Base-by-base conservation (phyloP, 2,329 filamentous ascomycete species). In the Fusarium anguioides region DNA sequence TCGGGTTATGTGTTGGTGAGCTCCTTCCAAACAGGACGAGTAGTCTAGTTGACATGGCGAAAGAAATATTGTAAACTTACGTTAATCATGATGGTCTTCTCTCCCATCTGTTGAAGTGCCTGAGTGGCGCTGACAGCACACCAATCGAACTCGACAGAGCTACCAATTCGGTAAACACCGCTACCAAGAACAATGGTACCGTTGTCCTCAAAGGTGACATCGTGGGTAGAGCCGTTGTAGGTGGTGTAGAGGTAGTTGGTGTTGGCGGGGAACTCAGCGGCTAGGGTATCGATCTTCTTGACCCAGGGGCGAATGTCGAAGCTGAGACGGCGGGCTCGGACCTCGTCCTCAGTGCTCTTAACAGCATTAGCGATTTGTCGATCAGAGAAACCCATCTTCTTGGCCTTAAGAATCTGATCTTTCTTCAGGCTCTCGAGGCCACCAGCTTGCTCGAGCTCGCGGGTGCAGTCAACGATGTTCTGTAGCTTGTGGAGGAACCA, bases 401-500 rank as follows among this genome's bases (percentile, higher is more conserved):
- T 99, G 53, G 96, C 92, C 83, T 93, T 94, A 70, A 93, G 81
- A 75, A 99, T 84, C 64, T 96, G 88, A 75, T 97, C 94, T 81
- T 94, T 92, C 84, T 94, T 95, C 66, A 99, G 82, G 54, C 89
- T 91, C 74, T 91, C 89, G 44, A 99, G 86, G 74, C 89, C 91
- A 70, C 94, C 94, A 62, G 93, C 89, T 29, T 91, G 88, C 82
- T 97, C 88, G 65, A 99, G 88, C 78, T 97, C 92, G 70, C 88
- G 89, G 61, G 91, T 93, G 83, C 91, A 94, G 80, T 98, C 88
- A 50, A 97, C 96, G 74, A 99, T 92, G 84, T 98, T 98, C 82
- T 97, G 90, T 49, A 99, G 89, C 87, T 99, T 98, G 89, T 97
- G 89, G 73, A 99, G 83, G 86, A 99, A 99, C 96, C 96, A 98